These are phyloP conservation scores for Sclerotinia nivalis DNA, from an alignment of 2,329 filamentous ascomycete species.

Conservation along the genomic window DNA sequence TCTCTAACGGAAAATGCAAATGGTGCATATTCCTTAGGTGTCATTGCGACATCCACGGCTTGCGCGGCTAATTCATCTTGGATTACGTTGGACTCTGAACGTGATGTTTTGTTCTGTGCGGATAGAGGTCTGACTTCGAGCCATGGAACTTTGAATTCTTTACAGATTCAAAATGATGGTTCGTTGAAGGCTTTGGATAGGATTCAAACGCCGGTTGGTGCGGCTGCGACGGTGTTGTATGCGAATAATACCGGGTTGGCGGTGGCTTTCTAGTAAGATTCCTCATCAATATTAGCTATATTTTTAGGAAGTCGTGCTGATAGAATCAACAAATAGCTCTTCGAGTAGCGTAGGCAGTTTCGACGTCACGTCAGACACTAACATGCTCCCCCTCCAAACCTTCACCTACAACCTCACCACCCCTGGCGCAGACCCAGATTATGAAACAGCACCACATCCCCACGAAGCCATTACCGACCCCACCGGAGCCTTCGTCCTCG, in stretches of 20 bases:
- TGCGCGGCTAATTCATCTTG: conserved; percentile 8
- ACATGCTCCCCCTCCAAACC: conserved; percentile 6
- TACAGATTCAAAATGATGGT: conserved; percentile 6
- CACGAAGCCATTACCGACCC: conserved; percentile 54
- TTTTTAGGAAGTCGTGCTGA: background rate
- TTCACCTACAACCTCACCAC: conserved; percentile 4
- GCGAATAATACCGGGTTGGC: conserved; percentile 9
- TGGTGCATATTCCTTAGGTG: background rate
- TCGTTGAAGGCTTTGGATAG: conserved; percentile 12
- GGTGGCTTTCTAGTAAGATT: conserved; percentile 6
- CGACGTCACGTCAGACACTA: background rate
- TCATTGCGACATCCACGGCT: conserved; percentile 1
- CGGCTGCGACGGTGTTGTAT: conserved; percentile 1
- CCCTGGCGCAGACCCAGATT: background rate
- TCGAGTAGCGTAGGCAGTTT: conserved; percentile 7
- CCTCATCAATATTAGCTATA: background rate
- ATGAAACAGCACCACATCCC: conserved; percentile 44
- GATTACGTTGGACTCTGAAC: background rate
- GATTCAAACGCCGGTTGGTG: background rate
- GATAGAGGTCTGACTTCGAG: background rate
- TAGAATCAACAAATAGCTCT: background rate
- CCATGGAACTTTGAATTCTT: conserved; percentile 8
- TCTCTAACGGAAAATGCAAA: background rate
- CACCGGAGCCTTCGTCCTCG: conserved; percentile 49
- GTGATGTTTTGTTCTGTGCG: conserved; percentile 6